phyloP scores from a whole-genome alignment of 2,329 filamentous ascomycete species.

The Fusarium sp. region DNA sequence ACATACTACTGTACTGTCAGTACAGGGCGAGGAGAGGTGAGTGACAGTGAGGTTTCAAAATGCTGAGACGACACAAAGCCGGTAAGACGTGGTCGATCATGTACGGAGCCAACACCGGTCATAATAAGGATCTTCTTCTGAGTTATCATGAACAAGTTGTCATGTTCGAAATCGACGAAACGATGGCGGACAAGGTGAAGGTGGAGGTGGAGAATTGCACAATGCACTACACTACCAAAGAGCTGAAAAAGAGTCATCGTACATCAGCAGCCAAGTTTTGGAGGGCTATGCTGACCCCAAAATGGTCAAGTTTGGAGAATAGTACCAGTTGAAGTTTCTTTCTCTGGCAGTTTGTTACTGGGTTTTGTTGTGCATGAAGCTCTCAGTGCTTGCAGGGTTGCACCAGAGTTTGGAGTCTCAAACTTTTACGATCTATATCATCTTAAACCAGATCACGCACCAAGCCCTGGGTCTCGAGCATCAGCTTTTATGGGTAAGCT shows the following conservation, averaged over 20 bases:
- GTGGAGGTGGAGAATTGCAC: slow-evolving; percentile 30
- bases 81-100: slow-evolving; percentile 1
- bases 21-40: slow-evolving; percentile 1
- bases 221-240: slow-evolving; percentile 31
- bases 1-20: background rate
- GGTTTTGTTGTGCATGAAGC: background rate
- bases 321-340: slow-evolving; percentile 14
- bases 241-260: slow-evolving; percentile 42
- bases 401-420: background rate
- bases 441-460: background rate
- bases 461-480: background rate
- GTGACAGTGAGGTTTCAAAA: slow-evolving; percentile 13
- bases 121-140: background rate
- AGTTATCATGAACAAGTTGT: slow-evolving; percentile 18
- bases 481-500: background rate
- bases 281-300: slow-evolving; percentile 28
- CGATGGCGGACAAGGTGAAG: slow-evolving; percentile 39
- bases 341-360: slow-evolving; percentile 4
- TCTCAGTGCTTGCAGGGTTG: slow-evolving; percentile 10
- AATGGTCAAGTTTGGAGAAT: slow-evolving; percentile 26
- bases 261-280: slow-evolving; percentile 39
- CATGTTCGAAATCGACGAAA: slow-evolving; percentile 28
- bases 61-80: slow-evolving; percentile 1
- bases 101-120: slow-evolving; percentile 6
- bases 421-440: slow-evolving; percentile 7